Percentiles rank a stretch among this genome's conserved stretches.
phyloP scores from a whole-genome alignment of 371 early-diverging fungal species.

The Mortierella polycephala region DNA sequence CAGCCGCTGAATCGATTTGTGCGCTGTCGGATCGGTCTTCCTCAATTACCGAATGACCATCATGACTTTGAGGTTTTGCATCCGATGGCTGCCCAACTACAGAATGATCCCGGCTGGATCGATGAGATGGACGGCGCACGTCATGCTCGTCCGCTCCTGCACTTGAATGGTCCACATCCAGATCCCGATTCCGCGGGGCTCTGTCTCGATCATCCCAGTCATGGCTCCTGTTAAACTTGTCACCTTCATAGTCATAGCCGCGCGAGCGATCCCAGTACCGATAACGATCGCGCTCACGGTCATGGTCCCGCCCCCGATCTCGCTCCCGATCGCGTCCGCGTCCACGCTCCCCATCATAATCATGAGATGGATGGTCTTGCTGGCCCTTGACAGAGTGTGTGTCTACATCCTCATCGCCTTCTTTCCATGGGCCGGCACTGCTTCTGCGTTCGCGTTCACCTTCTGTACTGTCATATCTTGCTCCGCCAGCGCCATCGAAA shows the following conservation, averaged over 20 bases:
- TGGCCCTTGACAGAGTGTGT: slow-evolving; percentile 16
- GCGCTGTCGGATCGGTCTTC: slow-evolving; percentile 1
- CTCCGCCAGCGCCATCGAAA: slow-evolving; percentile 17
- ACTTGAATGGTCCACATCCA: slow-evolving; percentile 6
- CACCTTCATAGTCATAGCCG: slow-evolving; percentile 19
- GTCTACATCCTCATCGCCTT: slow-evolving; percentile 40
- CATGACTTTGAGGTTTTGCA: neutral
- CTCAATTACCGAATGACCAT: neutral
- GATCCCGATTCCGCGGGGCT: slow-evolving; percentile 24
- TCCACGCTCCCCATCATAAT: slow-evolving; percentile 29
- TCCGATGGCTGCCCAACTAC: neutral
- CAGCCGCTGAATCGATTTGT: neutral
- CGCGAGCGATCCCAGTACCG: slow-evolving; percentile 24
- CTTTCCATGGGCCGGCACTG: slow-evolving; percentile 17
- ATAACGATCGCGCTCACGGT: slow-evolving; percentile 17
- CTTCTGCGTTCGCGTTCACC: slow-evolving; percentile 28
- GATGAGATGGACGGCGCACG: slow-evolving; percentile 17
- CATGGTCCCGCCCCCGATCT: slow-evolving; percentile 15
- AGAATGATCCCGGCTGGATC: slow-evolving; percentile 24
- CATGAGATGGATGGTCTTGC: slow-evolving; percentile 15
- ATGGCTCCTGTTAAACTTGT: neutral
- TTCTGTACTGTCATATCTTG: slow-evolving; percentile 18
- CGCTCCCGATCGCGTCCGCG: slow-evolving; percentile 22
- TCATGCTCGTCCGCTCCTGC: slow-evolving; percentile 8
- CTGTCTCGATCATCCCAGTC: slow-evolving; percentile 28